Evolutionary conservation across 2,329 filamentous ascomycete species (phyloP).

Genomic region (Venturia carpophila): DNA sequence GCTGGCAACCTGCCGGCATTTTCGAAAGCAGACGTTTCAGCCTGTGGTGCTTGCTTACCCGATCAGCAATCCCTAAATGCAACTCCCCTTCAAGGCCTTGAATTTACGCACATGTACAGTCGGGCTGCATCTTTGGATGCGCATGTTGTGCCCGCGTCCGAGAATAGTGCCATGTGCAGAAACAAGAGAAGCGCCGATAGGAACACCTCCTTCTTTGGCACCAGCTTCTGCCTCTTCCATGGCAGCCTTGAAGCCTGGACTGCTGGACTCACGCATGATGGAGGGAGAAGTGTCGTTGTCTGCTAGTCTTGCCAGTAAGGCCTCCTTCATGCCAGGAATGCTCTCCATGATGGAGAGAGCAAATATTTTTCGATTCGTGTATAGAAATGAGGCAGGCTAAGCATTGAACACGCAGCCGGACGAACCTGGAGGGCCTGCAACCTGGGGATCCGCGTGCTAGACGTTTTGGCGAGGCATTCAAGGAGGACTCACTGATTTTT

Average conservation of each 20-base stretch:
- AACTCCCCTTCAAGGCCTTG: neutral
- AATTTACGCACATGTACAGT: slow-evolving; percentile 56
- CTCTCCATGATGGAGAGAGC: neutral
- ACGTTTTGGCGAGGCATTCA: too few relatives aligned
- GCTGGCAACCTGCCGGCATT: slow-evolving; percentile 65
- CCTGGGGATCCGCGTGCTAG: too few relatives aligned
- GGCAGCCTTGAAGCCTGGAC: slow-evolving; percentile 47
- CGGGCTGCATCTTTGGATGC: slow-evolving; percentile 62
- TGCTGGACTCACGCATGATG: neutral
- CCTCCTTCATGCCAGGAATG: slow-evolving; percentile 4
- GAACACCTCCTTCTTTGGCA: slow-evolving; percentile 42
- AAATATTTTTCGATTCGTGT: too few relatives aligned
- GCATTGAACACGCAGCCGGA: too few relatives aligned
- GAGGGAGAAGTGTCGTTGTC: neutral
- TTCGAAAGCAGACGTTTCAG: slow-evolving; percentile 67
- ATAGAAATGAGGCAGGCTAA: too few relatives aligned
- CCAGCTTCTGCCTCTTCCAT: slow-evolving; percentile 50
- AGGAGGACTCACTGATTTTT: too few relatives aligned
- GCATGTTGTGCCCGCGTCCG: slow-evolving; percentile 66
- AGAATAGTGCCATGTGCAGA: slow-evolving; percentile 61
- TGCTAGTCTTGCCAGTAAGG: neutral
- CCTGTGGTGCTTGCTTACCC: slow-evolving; percentile 38
- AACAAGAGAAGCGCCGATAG: slow-evolving; percentile 54
- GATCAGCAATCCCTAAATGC: neutral
- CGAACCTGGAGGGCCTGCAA: too few relatives aligned